These are phyloP conservation scores for Venturia oleaginea DNA, from an alignment of 2,329 filamentous ascomycete genomes.

Conservation along the genomic window DNA sequence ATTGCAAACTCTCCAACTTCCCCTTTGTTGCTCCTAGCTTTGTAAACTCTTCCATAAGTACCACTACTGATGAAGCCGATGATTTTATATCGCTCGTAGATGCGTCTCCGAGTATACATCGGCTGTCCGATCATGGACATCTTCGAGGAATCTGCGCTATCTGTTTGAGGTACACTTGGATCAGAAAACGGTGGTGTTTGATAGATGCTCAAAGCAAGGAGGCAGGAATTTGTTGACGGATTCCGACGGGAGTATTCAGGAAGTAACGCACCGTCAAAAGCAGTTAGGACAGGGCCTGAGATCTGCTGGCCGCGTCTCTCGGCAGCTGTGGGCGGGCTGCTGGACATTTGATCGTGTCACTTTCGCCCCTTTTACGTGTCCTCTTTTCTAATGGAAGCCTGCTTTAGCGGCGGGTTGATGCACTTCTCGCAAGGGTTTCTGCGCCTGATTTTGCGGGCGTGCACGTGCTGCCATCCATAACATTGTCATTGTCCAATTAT, in stretches of 20 bases:
- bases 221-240: background rate
- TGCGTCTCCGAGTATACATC: constrained; percentile 4
- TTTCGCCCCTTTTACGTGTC: constrained; percentile 3
- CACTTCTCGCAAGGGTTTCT: background rate
- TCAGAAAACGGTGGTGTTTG: background rate
- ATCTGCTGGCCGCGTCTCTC: background rate
- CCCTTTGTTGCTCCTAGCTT: constrained; percentile 69
- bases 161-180: background rate
- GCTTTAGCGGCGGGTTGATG: background rate
- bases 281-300: background rate
- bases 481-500: no score
- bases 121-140: constrained; percentile 2
- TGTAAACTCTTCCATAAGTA: constrained; percentile 97
- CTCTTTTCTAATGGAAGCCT: background rate
- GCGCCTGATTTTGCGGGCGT: background rate
- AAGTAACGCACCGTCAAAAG: constrained; percentile 8
- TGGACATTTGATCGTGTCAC: constrained; percentile 4
- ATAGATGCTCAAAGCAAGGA: background rate
- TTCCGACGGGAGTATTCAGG: background rate
- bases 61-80: constrained; percentile 97
- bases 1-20: constrained; percentile 84
- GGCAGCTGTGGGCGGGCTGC: constrained; percentile 4
- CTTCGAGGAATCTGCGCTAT: background rate
- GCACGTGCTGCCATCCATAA: background rate
- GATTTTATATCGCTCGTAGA: constrained; percentile 83